phyloP scores from a whole-genome alignment of 441 rosid species.

The Manihot esculenta region DNA sequence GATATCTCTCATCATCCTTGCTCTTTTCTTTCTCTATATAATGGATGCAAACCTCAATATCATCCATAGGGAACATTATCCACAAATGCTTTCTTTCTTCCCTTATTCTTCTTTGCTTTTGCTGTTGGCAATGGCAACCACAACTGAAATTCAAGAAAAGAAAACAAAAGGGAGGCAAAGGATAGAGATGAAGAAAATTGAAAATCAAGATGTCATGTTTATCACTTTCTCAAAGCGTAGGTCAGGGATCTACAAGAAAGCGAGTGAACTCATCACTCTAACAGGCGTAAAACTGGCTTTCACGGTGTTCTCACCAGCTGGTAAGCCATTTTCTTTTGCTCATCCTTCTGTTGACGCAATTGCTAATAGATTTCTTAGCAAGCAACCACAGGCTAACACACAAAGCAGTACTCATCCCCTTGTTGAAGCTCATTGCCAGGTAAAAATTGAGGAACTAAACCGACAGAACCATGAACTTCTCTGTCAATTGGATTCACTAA shows the following conservation, averaged over 20 bases:
- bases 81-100: background rate
- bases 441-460: slow-evolving; percentile 17
- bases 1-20: too few relatives aligned
- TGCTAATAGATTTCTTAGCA: too few relatives aligned
- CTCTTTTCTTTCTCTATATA: background rate
- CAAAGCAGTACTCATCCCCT: slow-evolving; percentile 13
- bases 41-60: background rate
- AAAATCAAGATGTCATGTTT: slow-evolving; percentile 24
- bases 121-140: slow-evolving; percentile 5
- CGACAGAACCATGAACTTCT: slow-evolving; percentile 9
- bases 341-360: slow-evolving; percentile 31
- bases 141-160: slow-evolving; percentile 8
- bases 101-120: background rate
- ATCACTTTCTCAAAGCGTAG: slow-evolving; percentile 42
- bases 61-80: background rate
- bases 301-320: slow-evolving; percentile 30
- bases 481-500: slow-evolving; percentile 13
- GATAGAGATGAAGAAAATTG: slow-evolving; percentile 37
- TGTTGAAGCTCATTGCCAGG: slow-evolving; percentile 28
- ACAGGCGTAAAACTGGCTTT: slow-evolving; percentile 27
- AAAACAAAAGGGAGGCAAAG: slow-evolving; percentile 38
- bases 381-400: too few relatives aligned
- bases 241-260: slow-evolving; percentile 33
- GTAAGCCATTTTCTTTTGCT: slow-evolving; percentile 36
- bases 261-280: slow-evolving; percentile 32